Conservation (phyloP, 108 stramenopile species). For the Pseudonitzschia multiseries region DNA sequence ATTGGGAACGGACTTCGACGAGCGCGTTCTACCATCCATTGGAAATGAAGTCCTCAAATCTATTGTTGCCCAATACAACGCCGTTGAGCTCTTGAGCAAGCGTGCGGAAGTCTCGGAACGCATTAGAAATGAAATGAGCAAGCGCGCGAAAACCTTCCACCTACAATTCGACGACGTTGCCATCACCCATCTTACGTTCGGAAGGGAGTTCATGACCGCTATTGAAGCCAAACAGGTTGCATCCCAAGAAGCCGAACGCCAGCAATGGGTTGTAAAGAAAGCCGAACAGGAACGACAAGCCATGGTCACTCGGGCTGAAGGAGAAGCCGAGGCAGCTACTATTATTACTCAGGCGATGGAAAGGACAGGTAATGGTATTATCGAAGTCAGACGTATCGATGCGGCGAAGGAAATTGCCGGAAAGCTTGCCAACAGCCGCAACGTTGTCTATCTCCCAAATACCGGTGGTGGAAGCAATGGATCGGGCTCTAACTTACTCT, state of each 20-base stretch:
- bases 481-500: slow-evolving; percentile 43
- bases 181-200: slow-evolving; percentile 99
- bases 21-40: slow-evolving; percentile 98
- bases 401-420: slow-evolving; percentile 99
- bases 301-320: slow-evolving; percentile 97
- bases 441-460: slow-evolving; percentile 95
- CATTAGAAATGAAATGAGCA: slow-evolving; percentile 93
- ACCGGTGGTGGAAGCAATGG: slow-evolving; percentile 52
- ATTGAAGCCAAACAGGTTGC: slow-evolving; percentile 99
- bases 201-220: slow-evolving; percentile 97
- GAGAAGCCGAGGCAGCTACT: slow-evolving; percentile 96
- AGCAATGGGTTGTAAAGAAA: slow-evolving; percentile 93
- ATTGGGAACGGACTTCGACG: slow-evolving; percentile 96
- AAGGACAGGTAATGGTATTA: slow-evolving; percentile 94
- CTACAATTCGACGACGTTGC: slow-evolving; percentile 98
- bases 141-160: slow-evolving; percentile 93
- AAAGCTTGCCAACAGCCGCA: slow-evolving; percentile 89
- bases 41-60: slow-evolving; percentile 99
- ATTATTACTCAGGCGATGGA: slow-evolving; percentile 97
- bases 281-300: slow-evolving; percentile 99
- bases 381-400: slow-evolving; percentile 99
- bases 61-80: slow-evolving; percentile 99
- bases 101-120: slow-evolving; percentile 92
- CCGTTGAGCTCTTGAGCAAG: slow-evolving; percentile 97
- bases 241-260: slow-evolving; percentile 98